Evolutionary conservation across 805 yeast species (phyloP).

Genomic region (Lipomyces japonicus): DNA sequence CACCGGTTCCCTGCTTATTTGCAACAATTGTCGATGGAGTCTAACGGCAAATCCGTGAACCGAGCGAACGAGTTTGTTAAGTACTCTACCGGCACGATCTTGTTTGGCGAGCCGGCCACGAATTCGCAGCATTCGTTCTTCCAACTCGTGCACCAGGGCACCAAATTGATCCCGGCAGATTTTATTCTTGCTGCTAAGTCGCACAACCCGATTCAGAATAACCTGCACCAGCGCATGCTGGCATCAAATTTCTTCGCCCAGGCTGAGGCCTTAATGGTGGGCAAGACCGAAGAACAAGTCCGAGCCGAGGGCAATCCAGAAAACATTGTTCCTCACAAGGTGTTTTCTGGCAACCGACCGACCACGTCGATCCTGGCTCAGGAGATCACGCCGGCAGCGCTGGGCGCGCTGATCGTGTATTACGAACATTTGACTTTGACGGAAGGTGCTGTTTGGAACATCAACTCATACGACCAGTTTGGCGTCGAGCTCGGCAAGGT

Average conservation of each 20-base stretch:
- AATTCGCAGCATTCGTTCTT: conserved; percentile 99
- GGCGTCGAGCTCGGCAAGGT: conserved; percentile 99
- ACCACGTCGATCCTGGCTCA: conserved; percentile 95
- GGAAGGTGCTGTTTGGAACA: conserved; percentile 99
- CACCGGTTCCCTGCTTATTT: conserved; percentile 99
- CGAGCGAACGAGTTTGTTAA: conserved; percentile 86
- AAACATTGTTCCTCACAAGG: conserved; percentile 87
- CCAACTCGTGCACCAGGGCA: conserved; percentile 99
- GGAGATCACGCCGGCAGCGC: conserved; percentile 91
- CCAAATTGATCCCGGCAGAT: conserved; percentile 94
- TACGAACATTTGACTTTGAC: conserved; percentile 96
- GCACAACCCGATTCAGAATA: conserved; percentile 92
- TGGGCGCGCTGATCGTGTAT: conserved; percentile 95
- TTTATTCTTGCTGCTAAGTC: conserved; percentile 96
- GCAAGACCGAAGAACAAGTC: conserved; percentile 54
- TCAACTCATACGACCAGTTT: conserved; percentile 99
- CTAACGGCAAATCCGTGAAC: conserved; percentile 96
- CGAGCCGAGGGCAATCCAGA: conserved; percentile 39
- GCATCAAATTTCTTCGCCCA: conserved; percentile 99
- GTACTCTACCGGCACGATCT: conserved; percentile 92
- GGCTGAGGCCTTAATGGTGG: conserved; percentile 95
- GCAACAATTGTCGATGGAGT: conserved; percentile 98
- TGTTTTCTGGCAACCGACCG: conserved; percentile 97
- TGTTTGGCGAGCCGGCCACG: conserved; percentile 98
- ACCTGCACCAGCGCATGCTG: conserved; percentile 94